Conservation (phyloP, 345 rosid species). For the Citrus inodora region DNA sequence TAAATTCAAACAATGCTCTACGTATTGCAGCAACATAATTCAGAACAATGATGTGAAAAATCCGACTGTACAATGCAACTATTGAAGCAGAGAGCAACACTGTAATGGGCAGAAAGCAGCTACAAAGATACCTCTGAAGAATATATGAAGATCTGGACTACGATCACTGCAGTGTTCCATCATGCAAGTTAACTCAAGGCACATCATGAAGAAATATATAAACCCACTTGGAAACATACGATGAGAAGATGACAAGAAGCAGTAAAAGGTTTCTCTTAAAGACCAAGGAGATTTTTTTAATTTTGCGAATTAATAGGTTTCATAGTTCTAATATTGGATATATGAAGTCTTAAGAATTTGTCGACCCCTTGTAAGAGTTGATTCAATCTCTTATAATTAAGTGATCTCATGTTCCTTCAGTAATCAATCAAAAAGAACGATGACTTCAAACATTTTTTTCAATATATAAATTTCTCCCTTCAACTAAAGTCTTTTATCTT, state of each 20-base stretch:
- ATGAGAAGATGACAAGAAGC: not conserved
- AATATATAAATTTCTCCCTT: not conserved
- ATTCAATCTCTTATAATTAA: too few species aligned
- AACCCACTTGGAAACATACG: not conserved
- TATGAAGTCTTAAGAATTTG: not conserved
- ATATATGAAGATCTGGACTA: constrained; percentile 3
- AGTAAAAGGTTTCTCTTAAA: not conserved
- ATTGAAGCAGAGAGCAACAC: not conserved
- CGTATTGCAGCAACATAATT: not conserved
- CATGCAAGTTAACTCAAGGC: not conserved
- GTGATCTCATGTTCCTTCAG: too few species aligned
- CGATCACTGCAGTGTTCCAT: constrained; percentile 8
- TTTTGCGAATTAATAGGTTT: not conserved
- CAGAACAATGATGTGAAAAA: not conserved
- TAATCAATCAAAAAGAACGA: too few species aligned
- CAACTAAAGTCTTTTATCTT: not conserved
- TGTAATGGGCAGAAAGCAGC: not conserved
- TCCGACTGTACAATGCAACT: not conserved
- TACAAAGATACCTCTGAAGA: too few species aligned
- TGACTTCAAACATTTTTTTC: not conserved
- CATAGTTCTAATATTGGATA: not conserved
- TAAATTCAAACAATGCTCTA: not conserved
- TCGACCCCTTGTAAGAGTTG: not conserved
- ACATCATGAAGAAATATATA: not conserved
- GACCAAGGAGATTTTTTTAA: not conserved